Evolutionary conservation across 257 asterid species (phyloP), one percentile per base, ranked within the genome.

Genomic region (Penstemon eatonii): DNA sequence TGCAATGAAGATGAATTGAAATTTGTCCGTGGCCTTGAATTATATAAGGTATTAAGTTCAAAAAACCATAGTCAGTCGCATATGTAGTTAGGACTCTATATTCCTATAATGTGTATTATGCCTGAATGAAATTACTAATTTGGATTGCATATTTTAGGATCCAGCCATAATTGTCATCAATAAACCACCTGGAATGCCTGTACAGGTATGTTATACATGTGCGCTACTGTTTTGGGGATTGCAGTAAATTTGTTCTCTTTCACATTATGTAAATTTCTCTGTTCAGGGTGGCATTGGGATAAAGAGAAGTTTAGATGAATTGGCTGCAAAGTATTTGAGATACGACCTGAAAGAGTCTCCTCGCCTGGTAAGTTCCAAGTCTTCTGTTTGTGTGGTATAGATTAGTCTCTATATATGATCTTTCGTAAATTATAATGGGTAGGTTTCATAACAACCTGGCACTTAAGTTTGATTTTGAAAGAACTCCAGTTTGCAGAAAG

Each of bases 171-270:
- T 93, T 76, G 96, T 75, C 70, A 72, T 88, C 79, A 93, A 93
- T 69, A 93, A 93, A 83, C 99, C 96, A 0, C 92, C 90, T 51
- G 96, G 97, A 77, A 83, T 93, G 85, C 92, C 97, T 47, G 99
- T 93, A 57, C 99, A 93, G 96, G 96, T 93, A 65, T 53, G 43
- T 41, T 72, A n/a, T 64, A 46, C 61, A 15, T 13, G 8, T 33
- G 56, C 3, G 12, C 25, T 45, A 52, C 46, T 55, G 66, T 65
- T 66, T 63, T 4, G 56, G 33, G 19, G 64, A 66, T 53, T 75
- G 73, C 77, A 63, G 61, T 54, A 49, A 15, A 44, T 69, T 62
- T 13, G 55, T 9, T 56, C 55, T 49, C 8, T 33, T 58, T 69
- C 57, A 74, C 60, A 64, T 15, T 37, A 42, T 51, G 36, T 57